phyloP scores from a whole-genome alignment of 108 stramenopile species.

The Stephanodiscus triporus region DNA sequence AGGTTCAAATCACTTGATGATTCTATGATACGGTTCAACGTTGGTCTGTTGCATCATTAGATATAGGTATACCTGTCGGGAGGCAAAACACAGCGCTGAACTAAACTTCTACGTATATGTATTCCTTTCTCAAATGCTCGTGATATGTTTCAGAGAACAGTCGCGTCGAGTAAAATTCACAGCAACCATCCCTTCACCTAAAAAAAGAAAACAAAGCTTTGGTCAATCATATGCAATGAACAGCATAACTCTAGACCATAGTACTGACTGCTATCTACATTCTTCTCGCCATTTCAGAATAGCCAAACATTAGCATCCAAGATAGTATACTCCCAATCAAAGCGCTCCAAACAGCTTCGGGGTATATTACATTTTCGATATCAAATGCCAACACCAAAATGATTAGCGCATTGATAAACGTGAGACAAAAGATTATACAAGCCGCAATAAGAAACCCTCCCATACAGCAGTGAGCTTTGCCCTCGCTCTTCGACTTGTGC shows the following conservation, averaged over 20 bases:
- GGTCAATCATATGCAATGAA: background rate
- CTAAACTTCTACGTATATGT: background rate
- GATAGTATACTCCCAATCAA: conserved; percentile 5
- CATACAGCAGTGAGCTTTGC: conserved; percentile 13
- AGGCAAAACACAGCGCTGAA: background rate
- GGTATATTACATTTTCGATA: conserved; percentile 21
- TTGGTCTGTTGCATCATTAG: too few relatives aligned
- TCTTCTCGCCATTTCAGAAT: conserved; percentile 13
- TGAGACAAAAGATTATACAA: conserved; percentile 21
- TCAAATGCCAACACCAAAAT: conserved; percentile 38
- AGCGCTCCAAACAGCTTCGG: conserved; percentile 9
- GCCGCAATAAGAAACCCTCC: conserved; percentile 22
- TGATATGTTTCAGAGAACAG: background rate
- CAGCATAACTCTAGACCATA: background rate
- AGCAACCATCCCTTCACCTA: too few relatives aligned
- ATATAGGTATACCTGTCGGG: background rate
- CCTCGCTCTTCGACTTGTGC: conserved; percentile 12
- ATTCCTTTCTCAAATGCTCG: background rate
- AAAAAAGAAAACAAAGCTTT: too few relatives aligned
- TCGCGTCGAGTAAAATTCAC: background rate
- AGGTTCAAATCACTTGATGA: too few relatives aligned
- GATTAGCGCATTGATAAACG: conserved; percentile 23
- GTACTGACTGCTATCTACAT: background rate
- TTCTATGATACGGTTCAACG: background rate
- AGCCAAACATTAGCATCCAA: conserved; percentile 19